Evolutionary conservation across 805 yeast species (phyloP).

Genomic region (Zygosaccharomyces kombuchaensis): DNA sequence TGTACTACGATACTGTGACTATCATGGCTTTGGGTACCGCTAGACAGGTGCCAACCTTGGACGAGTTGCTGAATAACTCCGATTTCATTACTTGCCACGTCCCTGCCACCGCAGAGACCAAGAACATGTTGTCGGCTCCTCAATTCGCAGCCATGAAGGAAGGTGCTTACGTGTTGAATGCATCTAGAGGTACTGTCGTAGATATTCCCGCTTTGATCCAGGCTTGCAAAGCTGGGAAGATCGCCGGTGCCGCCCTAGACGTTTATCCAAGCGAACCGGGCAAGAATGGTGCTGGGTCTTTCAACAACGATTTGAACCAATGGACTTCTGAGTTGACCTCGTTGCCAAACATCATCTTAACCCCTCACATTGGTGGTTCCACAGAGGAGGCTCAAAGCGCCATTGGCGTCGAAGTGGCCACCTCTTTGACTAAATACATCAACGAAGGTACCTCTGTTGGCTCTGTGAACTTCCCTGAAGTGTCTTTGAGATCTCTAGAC

Average conservation of each 20-base stretch:
- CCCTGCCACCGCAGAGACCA: constrained; percentile 90
- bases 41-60: constrained; percentile 79
- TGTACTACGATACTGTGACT: constrained; percentile 86
- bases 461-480: constrained; percentile 99
- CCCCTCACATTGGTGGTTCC: constrained; percentile 99
- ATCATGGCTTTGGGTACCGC: constrained; percentile 98
- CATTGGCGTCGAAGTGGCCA: constrained; percentile 91
- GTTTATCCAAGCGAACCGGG: constrained; percentile 98
- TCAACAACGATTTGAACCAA: constrained; percentile 64
- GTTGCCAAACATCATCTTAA: constrained; percentile 81
- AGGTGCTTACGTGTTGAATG: constrained; percentile 91
- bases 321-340: constrained; percentile 82
- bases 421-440: constrained; percentile 81
- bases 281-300: constrained; percentile 83
- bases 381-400: constrained; percentile 99
- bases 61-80: constrained; percentile 72
- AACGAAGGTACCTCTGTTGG: constrained; percentile 94
- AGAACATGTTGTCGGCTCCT: constrained; percentile 80
- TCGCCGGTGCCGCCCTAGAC: constrained; percentile 96
- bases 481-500: constrained; percentile 79
- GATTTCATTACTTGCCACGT: constrained; percentile 94
- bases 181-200: constrained; percentile 96
- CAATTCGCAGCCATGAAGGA: constrained; percentile 96
- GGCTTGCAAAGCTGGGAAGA: constrained; percentile 87
- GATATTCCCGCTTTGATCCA: constrained; percentile 91